phyloP scores from a whole-genome alignment of 139 green algal genomes.

The Marvania coccoides region DNA sequence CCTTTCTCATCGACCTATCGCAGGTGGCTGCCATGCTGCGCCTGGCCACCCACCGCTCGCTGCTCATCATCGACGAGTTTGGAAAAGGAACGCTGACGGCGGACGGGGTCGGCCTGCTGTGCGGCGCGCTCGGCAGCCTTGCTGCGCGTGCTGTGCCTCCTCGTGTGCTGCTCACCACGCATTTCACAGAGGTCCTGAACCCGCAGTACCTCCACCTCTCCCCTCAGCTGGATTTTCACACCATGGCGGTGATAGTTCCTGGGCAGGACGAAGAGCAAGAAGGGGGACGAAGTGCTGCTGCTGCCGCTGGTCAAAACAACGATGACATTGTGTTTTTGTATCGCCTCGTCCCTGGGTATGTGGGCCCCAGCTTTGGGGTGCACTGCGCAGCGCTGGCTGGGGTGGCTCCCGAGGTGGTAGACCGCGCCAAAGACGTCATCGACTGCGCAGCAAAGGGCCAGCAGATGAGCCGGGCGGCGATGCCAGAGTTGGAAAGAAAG shows the following conservation, averaged over 20 bases:
- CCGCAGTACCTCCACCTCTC: conserved; percentile 11
- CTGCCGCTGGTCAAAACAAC: neutral
- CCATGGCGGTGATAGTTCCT: conserved; percentile 56
- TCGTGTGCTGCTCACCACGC: conserved; percentile 63
- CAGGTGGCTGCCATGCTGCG: conserved; percentile 72
- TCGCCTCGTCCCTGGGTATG: conserved; percentile 46
- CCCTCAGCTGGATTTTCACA: conserved; percentile 49
- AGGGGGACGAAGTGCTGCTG: neutral
- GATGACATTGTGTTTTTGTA: conserved; percentile 68
- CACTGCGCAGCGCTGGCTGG: conserved; percentile 41
- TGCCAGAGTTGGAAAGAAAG: neutral
- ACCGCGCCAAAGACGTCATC: conserved; percentile 24
- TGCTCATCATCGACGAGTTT: conserved; percentile 93
- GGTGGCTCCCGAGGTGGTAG: conserved; percentile 18
- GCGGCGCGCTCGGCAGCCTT: conserved; percentile 47
- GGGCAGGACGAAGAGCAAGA: neutral
- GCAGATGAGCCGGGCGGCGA: neutral
- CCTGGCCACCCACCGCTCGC: conserved; percentile 58
- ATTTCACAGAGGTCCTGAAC: conserved; percentile 68
- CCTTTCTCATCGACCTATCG: conserved; percentile 78
- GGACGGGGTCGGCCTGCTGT: conserved; percentile 75
- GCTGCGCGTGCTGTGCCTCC: neutral
- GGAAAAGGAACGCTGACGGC: conserved; percentile 83
- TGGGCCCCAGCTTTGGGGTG: conserved; percentile 58
- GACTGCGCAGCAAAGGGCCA: neutral